A percentile compares a stretch with the other conserved stretches of the same genome.
phyloP scores from a whole-genome alignment of 257 asterid genomes.

The Marsdenia floribunda region DNA sequence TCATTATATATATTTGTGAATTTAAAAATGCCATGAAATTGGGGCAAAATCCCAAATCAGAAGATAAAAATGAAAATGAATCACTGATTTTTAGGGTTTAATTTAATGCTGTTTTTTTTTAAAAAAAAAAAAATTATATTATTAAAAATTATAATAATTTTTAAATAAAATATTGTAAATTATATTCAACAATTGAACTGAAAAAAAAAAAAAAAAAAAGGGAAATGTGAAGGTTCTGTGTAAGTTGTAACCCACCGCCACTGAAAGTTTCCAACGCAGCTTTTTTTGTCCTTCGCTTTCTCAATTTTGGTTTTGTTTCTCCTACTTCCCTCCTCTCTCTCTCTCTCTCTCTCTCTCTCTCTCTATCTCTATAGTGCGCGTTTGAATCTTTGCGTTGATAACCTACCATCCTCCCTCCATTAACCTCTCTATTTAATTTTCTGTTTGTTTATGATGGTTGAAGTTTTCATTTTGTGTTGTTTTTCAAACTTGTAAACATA shows the following conservation, averaged over 20 bases:
- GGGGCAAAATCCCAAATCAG: no score
- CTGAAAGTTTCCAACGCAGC: conserved; percentile 8
- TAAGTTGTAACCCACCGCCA: conserved; percentile 19
- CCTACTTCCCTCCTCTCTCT: no score
- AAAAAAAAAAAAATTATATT: no score
- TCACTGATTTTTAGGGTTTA: no score
- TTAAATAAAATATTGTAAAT: no score
- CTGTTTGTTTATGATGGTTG: neutral
- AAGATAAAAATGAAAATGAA: no score
- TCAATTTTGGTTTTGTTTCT: no score
- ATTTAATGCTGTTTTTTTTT: no score
- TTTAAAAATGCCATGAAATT: no score
- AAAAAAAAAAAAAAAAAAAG: neutral
- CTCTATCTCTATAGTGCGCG: neutral
- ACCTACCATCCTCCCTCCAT: conserved; percentile 19
- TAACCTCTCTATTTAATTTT: neutral
- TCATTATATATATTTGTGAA: no score
- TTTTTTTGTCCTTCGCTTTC: neutral
- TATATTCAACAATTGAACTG: neutral
- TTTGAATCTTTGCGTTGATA: conserved; percentile 16
- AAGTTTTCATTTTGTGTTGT: neutral
- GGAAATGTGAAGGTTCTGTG: conserved; percentile 1
- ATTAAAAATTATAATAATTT: no score
- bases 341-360: neutral
- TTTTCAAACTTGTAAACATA: neutral